phyloP scores from a whole-genome alignment of 495 filamentous ascomycete genomes.

The Jackrogersella multiformis region DNA sequence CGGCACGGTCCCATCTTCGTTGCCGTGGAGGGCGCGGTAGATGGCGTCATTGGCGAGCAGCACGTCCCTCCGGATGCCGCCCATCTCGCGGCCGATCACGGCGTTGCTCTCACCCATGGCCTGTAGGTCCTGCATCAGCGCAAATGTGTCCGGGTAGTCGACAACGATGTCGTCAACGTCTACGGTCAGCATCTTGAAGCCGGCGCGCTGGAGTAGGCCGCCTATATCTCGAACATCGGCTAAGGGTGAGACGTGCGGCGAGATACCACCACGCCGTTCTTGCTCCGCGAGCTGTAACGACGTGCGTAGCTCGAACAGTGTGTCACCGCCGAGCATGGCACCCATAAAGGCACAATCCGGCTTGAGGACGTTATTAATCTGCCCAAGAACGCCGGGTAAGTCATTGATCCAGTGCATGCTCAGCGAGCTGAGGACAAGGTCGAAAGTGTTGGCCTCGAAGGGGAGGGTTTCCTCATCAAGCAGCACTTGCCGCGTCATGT shows the following conservation, averaged over 20 bases:
- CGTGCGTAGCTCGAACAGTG: slow-evolving; percentile 91
- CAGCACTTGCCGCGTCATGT: slow-evolving; percentile 75
- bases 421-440: slow-evolving; percentile 86
- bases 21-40: slow-evolving; percentile 84
- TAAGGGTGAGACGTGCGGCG: slow-evolving; percentile 85
- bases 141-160: slow-evolving; percentile 91
- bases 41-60: slow-evolving; percentile 88
- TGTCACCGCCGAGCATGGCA: slow-evolving; percentile 96
- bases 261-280: slow-evolving; percentile 87
- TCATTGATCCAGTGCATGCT: slow-evolving; percentile 99
- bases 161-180: slow-evolving; percentile 98
- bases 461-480: slow-evolving; percentile 76
- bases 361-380: slow-evolving; percentile 84
- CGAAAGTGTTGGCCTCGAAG: slow-evolving; percentile 79
- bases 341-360: slow-evolving; percentile 93
- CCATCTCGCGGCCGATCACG: slow-evolving; percentile 79
- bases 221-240: slow-evolving; percentile 94
- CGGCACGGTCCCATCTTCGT: slow-evolving; percentile 73
- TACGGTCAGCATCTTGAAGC: slow-evolving; percentile 95
- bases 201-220: slow-evolving; percentile 82
- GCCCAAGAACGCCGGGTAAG: slow-evolving; percentile 80
- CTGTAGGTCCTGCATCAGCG: slow-evolving; percentile 91
- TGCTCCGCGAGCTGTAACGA: slow-evolving; percentile 92
- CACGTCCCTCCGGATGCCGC: slow-evolving; percentile 80
- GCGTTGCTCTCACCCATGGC: slow-evolving; percentile 95